A percentile compares a stretch with the other conserved stretches of the same genome.
These are phyloP conservation scores for Pythium grandisporangium DNA, from an alignment of 352 stramenopile genomes.

Conservation along the genomic window DNA sequence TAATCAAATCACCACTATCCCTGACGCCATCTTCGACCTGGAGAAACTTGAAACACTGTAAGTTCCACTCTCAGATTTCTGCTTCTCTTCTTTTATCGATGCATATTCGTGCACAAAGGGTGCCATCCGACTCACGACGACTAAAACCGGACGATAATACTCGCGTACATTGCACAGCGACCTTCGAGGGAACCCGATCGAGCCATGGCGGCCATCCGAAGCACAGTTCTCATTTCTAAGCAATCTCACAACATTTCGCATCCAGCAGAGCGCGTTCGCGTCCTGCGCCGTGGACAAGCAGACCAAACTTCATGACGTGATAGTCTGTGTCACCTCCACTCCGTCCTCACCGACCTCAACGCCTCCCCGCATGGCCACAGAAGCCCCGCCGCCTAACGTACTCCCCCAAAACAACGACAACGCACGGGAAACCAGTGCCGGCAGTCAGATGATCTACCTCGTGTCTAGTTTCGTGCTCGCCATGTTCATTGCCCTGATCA, in stretches of 20 bases:
- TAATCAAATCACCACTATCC: slow-evolving; percentile 4
- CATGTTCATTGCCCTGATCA: slow-evolving; percentile 10
- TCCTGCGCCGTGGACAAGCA: slow-evolving; percentile 22
- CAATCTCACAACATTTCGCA: slow-evolving; percentile 14
- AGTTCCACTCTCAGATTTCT: neutral
- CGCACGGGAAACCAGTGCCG: neutral
- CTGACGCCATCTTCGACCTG: slow-evolving; percentile 5
- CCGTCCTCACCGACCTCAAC: neutral
- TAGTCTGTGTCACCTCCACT: slow-evolving; percentile 13
- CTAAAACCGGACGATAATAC: no score
- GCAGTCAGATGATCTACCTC: slow-evolving; percentile 22
- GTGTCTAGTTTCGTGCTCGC: slow-evolving; percentile 25
- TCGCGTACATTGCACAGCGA: slow-evolving; percentile 10
- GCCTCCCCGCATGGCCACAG: neutral
- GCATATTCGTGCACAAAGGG: neutral
- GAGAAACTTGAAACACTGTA: slow-evolving; percentile 3
- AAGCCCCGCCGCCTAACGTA: neutral
- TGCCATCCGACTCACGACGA: neutral
- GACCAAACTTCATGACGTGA: slow-evolving; percentile 14
- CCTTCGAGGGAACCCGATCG: slow-evolving; percentile 22
- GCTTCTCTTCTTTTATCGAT: no score
- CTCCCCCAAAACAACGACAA: neutral
- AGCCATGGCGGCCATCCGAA: slow-evolving; percentile 13
- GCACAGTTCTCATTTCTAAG: slow-evolving; percentile 21
- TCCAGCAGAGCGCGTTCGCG: slow-evolving; percentile 33